phyloP scores from a whole-genome alignment of 148 eudicot genomes.

The Rhododendron mucronatum region DNA sequence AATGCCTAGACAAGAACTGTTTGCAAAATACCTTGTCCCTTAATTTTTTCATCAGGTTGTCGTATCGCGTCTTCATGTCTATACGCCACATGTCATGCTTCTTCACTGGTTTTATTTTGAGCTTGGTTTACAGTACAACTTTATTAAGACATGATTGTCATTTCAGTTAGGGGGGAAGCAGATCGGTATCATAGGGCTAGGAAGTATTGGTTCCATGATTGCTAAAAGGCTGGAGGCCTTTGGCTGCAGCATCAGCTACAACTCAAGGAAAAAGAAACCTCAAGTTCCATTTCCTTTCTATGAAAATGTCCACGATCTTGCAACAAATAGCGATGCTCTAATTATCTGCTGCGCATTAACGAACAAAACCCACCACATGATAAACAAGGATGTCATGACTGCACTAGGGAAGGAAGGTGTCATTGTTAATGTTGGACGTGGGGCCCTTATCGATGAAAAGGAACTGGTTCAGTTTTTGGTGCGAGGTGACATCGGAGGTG shows the following conservation, averaged over 20 bases:
- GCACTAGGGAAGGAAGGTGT: slow-evolving; percentile 63
- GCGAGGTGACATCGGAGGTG: slow-evolving; percentile 58
- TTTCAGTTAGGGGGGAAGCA: no score
- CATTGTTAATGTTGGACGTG: slow-evolving; percentile 72
- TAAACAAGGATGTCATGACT: slow-evolving; percentile 56
- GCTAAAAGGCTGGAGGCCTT: slow-evolving; percentile 48
- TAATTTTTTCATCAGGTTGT: no score
- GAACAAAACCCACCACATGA: slow-evolving; percentile 51
- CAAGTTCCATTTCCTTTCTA: slow-evolving; percentile 39
- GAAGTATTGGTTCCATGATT: no score
- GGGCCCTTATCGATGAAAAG: slow-evolving; percentile 56
- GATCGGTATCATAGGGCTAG: no score
- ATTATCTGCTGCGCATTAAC: slow-evolving; percentile 62
- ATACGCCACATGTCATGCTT: no score
- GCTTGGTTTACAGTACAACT: no score
- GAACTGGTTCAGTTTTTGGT: slow-evolving; percentile 52
- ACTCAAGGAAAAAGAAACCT: slow-evolving; percentile 53
- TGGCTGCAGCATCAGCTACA: slow-evolving; percentile 71
- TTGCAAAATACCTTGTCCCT: not conserved
- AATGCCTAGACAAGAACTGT: no score
- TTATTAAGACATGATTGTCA: no score
- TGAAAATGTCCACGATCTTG: slow-evolving; percentile 36
- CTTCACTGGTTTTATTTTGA: no score
- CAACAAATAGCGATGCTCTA: slow-evolving; percentile 43
- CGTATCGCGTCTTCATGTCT: no score